Evolutionary conservation across 441 rosid genomes (phyloP), one percentile per base, ranked within the genome.

Genomic region (Populus hybrid): DNA sequence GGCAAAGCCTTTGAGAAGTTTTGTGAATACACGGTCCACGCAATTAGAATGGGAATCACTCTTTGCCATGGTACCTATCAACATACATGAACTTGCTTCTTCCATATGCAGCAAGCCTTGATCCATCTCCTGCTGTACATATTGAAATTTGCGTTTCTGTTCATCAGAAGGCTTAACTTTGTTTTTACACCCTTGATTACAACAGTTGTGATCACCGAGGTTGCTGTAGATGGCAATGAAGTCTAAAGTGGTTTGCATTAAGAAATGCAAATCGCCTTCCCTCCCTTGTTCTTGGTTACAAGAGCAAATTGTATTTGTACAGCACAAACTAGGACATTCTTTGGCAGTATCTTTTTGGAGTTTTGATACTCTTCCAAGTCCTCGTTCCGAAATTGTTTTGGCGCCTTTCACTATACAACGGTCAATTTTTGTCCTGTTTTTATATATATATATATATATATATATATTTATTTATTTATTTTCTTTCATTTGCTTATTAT

Each of bases 1-100:
- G 90, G 89, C 86, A 79, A 86, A 84, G 85, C 86, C 84, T 77
- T 40, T 78, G 10, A 80, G 75, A 79, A 89, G 85, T 86, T 89
- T 88, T 88, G 92, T 88, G 90, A 85, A 88, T 89, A 88, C 84
- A 81, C 69, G 76, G 79, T 76, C 81, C 28, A 54, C 24, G 21
- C 70, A 28, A 0, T n/a, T 70, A 21, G 68, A 32, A 26, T 72
- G 24, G 8, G 20, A 36, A 71, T 71, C 80, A 21, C 65, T 40
- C 4, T 30, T 59, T 28, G 74, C 64, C 64, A 11, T 77, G 30
- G 66, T n/a, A 20, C 63, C 78, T 64, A 46, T 28, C 67, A 8
- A 32, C 12, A 61, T 64, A 5, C 23, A 34, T 28, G 38, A 69
- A 16, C 40, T 38, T 10, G 38, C 63, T 61, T 71, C 50, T 21